Conservation (phyloP, 1,284 basidiomycete species). For the Dichomitus squalens region DNA sequence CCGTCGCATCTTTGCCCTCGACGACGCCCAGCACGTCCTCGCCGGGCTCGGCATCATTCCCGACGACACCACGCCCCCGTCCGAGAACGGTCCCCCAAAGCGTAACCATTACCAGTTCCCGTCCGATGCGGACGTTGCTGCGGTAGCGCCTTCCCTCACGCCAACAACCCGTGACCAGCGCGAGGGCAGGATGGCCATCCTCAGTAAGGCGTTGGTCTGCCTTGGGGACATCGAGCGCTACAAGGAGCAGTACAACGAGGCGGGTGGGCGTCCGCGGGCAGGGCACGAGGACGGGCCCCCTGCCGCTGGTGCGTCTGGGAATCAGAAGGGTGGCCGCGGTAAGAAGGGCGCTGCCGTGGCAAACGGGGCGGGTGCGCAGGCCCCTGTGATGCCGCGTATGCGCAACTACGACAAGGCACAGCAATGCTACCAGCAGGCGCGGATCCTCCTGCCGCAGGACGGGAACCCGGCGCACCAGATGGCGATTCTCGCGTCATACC, state of each 20-base stretch:
- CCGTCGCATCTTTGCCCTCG: slow-evolving; percentile 66
- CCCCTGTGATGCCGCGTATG: slow-evolving; percentile 34
- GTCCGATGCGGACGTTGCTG: slow-evolving; percentile 41
- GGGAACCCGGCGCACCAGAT: slow-evolving; percentile 95
- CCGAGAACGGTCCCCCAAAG: slow-evolving; percentile 21
- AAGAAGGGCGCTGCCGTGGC: slow-evolving; percentile 39
- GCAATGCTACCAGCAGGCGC: slow-evolving; percentile 84
- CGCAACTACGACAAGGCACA: slow-evolving; percentile 78
- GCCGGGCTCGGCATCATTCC: slow-evolving; percentile 55
- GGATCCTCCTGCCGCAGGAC: slow-evolving; percentile 75
- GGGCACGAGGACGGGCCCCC: slow-evolving; percentile 60
- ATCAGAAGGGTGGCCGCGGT: slow-evolving; percentile 43
- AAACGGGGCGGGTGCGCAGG: slow-evolving; percentile 36
- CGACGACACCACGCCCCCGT: slow-evolving; percentile 29
- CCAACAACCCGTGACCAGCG: slow-evolving; percentile 55
- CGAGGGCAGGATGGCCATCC: slow-evolving; percentile 64
- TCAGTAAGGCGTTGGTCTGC: slow-evolving; percentile 89
- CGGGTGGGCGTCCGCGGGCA: slow-evolving; percentile 61
- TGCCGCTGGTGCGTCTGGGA: slow-evolving; percentile 34
- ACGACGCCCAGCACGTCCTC: slow-evolving; percentile 60
- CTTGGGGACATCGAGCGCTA: slow-evolving; percentile 95
- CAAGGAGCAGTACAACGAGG: slow-evolving; percentile 85
- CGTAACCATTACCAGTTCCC: slow-evolving; percentile 62
- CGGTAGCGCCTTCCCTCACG: slow-evolving; percentile 35
- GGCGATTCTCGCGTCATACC: slow-evolving; percentile 88